Percentiles rank a stretch among this genome's conserved stretches.
Conservation (phyloP, 306 rosid species). For the Abrus pulchellus region DNA sequence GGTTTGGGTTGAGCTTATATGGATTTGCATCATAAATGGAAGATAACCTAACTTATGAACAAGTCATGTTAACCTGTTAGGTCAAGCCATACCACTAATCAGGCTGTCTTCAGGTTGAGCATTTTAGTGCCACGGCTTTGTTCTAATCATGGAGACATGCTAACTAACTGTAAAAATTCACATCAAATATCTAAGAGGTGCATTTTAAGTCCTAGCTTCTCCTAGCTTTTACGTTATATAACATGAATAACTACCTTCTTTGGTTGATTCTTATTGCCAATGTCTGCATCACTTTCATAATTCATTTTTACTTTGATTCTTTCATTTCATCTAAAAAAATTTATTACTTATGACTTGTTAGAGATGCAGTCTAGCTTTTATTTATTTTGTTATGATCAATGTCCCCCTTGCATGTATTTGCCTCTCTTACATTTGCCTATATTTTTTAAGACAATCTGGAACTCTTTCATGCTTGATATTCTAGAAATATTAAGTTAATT, state of each 20-base stretch:
- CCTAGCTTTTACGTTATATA: not conserved
- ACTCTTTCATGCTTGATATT: slow-evolving; percentile 21
- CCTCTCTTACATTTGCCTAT: not conserved
- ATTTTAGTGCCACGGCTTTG: slow-evolving; percentile 26
- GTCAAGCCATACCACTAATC: slow-evolving; percentile 17
- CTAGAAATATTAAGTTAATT: slow-evolving; percentile 26
- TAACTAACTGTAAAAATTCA: not conserved
- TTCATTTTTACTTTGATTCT: not conserved
- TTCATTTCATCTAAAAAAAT: not conserved
- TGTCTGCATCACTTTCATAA: not conserved
- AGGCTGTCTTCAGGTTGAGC: slow-evolving; percentile 26
- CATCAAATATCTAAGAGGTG: not conserved
- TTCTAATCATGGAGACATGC: slow-evolving; percentile 25
- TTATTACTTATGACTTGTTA: slow-evolving; percentile 7
- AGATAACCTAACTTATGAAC: not conserved
- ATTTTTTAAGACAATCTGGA: not conserved
- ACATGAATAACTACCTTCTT: slow-evolving; percentile 6
- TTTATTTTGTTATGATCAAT: slow-evolving; percentile 25
- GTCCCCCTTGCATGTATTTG: slow-evolving; percentile 6
- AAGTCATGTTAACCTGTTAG: slow-evolving; percentile 10
- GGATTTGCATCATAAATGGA: not conserved
- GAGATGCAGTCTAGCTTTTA: slow-evolving; percentile 32
- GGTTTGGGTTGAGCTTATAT: not conserved
- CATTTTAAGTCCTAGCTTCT: slow-evolving; percentile 12
- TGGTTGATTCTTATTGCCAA: slow-evolving; percentile 6